A percentile compares a stretch with the other conserved stretches of the same genome.
Conservation (phyloP, 768 basidiomycete species). For the Psilocybe tampanensis region DNA sequence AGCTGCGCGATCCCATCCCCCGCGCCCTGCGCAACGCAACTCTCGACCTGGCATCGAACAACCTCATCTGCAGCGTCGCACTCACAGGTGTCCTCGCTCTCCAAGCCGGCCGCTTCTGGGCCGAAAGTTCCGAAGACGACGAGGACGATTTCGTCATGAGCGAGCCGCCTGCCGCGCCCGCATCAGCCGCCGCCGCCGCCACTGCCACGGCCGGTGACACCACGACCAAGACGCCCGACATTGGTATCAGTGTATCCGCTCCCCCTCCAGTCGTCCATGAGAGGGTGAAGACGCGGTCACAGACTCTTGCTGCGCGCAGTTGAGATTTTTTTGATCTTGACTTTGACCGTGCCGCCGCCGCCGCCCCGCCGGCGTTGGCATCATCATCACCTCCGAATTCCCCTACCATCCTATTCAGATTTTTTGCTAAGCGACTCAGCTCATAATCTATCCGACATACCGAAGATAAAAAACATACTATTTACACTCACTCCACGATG, state of each 20-base stretch:
- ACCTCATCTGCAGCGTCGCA: slow-evolving; percentile 86
- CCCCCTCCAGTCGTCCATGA: slow-evolving; percentile 24
- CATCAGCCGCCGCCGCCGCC: neutral
- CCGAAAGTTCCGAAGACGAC: slow-evolving; percentile 68
- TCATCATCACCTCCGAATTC: too few species aligned
- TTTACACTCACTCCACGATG: too few species aligned
- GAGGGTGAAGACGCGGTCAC: slow-evolving; percentile 26
- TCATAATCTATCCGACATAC: too few species aligned
- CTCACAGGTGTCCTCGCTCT: slow-evolving; percentile 85
- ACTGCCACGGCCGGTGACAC: neutral
- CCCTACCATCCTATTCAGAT: too few species aligned
- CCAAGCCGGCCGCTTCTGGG: slow-evolving; percentile 86
- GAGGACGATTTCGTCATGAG: slow-evolving; percentile 42
- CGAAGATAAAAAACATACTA: too few species aligned
- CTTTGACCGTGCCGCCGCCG: too few species aligned
- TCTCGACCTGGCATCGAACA: slow-evolving; percentile 79
- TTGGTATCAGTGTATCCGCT: too few species aligned
- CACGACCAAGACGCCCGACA: slow-evolving; percentile 28
- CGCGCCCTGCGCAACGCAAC: slow-evolving; percentile 60
- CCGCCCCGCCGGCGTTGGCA: too few species aligned
- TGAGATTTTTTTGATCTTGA: neutral
- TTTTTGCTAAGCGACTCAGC: too few species aligned
- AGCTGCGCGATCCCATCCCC: slow-evolving; percentile 62
- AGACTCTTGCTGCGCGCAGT: neutral
- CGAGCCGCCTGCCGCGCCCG: slow-evolving; percentile 14